Evolutionary conservation across 192 early-diverging fungal species (phyloP), one percentile per base, ranked within the genome.

Genomic region (Thamnidium elegans): DNA sequence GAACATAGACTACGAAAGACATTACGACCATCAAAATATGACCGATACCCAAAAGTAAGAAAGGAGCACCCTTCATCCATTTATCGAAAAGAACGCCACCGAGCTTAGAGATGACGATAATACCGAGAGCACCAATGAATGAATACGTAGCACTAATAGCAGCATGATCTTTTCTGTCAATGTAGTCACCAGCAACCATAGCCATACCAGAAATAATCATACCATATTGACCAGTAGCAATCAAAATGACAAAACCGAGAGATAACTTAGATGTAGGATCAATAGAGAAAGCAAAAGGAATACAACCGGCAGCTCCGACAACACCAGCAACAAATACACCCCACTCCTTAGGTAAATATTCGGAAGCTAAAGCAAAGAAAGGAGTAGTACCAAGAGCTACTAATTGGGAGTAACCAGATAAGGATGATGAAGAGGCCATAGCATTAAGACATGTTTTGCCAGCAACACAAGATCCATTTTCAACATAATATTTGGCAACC

Each of bases 191-290:
- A 26, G 83, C 82, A 34, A 89, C 81, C 23, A 92, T 69, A 0
- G 85, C 70, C 54, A 92, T 80, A 5, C 83, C 84, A 3, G 81
- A 71, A 44, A 89, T 76, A 26, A 92, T 82, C 72, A 89, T 80
- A 51, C 71, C 61, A 58, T 79, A 55, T 19, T 80, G 65, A 62
- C 87, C 67, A 78, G 72, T 82, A 43, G 87, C 79, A 19, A 84
- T 68, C 26, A 77, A 34, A 23, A 74, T 70, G 55, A 79, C 62
- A 47, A 78, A 68, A n/a, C 65, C 84, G 20, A 76, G 61, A 48
- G 71, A 71, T 14, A 71, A 62, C 21, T 70, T 71, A 7, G 66
- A 66, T n/a, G 75, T 84, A 14, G 82, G 85, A 31, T 63, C 60
- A 17, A 72, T 54, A 4, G 70, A 67, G 65, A 81, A 70, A n/a